Evolutionary conservation across 1,139 yeast species (phyloP), one percentile per base, ranked within the genome.

Genomic region (Taphrina pruni): DNA sequence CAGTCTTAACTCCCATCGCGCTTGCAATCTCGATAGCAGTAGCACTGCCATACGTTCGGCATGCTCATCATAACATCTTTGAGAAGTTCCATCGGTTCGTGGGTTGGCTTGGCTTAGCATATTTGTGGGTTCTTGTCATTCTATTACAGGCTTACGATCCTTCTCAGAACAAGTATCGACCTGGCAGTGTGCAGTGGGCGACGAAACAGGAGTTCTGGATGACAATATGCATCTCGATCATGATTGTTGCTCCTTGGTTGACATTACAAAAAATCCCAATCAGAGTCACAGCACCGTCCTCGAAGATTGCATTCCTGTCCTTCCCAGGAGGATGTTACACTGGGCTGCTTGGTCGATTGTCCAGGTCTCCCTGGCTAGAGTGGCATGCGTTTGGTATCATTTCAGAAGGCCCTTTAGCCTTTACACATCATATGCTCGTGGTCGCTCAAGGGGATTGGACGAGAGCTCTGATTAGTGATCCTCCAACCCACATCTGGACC

Each of bases 371-470:
- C n/a, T 64, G 67, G 67, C 51, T 64, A 5, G 67, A 64, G 35
- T 64, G 67, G 67, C 67, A 64, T 14, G 61, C 67, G 0, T 64
- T 64, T 21, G 67, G 67, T 35, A 64, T 64, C 55, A 64, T 64
- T 12, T 64, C 67, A 8, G 67, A 64, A 21, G 67, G 67, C 11
- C 67, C 67, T 7, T 17, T 64, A 41, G 60, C 61, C 32, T 64
- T 64, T 21, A 55, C 60, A 6, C 67, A 64, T 46, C 67, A 64
- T 50, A 64, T 64, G 67, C 67, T 64, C 41, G 56, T 64, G 20
- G 67, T 64, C 6, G 67, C 67, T 12, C 67, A 64, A 46, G 67
- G 67, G 14, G 67, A 64, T 35, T 64, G 67, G 67, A 64, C 67
- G 14, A 46, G 61, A n/a, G 48, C 50, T 43, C 46, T 64, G 39